Percentiles rank a stretch among this genome's conserved stretches.
Conservation (phyloP, 2,329 filamentous ascomycete genomes). For the Allantophomopsis lycopodina region DNA sequence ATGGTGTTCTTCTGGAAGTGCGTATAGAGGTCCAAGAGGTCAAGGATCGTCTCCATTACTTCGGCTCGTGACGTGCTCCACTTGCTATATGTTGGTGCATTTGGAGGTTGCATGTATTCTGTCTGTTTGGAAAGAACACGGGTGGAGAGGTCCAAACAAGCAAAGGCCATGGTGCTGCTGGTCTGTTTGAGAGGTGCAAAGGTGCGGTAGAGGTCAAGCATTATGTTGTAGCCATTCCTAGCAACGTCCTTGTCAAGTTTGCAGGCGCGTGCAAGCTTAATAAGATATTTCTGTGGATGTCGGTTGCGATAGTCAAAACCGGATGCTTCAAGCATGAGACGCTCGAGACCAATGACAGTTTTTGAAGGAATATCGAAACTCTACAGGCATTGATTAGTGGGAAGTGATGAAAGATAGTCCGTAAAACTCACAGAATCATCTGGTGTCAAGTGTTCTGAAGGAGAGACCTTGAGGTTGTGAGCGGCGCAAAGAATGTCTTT, state of each 20-base stretch:
- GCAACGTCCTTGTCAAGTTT: constrained; percentile 39
- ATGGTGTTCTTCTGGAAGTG: constrained; percentile 65
- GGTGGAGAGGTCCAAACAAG: constrained; percentile 67
- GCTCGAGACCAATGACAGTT: constrained; percentile 77
- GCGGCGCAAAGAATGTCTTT: constrained; percentile 83
- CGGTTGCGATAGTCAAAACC: constrained; percentile 89
- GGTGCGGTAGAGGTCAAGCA: constrained; percentile 83
- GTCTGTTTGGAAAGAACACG: constrained; percentile 46
- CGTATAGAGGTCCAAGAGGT: constrained; percentile 84
- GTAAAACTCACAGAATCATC: constrained; percentile 60
- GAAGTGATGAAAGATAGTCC: not conserved
- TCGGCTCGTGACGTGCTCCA: constrained; percentile 31
- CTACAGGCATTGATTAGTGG: constrained; percentile 25
- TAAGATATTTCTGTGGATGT: constrained; percentile 71
- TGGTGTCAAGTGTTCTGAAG: constrained; percentile 55
- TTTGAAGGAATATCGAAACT: constrained; percentile 69
- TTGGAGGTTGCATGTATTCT: constrained; percentile 29
- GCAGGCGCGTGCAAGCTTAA: constrained; percentile 53
- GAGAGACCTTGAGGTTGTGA: constrained; percentile 58
- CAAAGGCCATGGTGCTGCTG: constrained; percentile 72
- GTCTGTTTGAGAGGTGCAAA: constrained; percentile 86
- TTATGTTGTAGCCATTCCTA: constrained; percentile 64
- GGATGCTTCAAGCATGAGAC: constrained; percentile 82
- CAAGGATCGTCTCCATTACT: constrained; percentile 68
- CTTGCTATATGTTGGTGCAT: constrained; percentile 32